Percentiles rank a stretch among this genome's conserved stretches.
phyloP scores from a whole-genome alignment of 306 rosid species.

The Oemleria cerasiformis region DNA sequence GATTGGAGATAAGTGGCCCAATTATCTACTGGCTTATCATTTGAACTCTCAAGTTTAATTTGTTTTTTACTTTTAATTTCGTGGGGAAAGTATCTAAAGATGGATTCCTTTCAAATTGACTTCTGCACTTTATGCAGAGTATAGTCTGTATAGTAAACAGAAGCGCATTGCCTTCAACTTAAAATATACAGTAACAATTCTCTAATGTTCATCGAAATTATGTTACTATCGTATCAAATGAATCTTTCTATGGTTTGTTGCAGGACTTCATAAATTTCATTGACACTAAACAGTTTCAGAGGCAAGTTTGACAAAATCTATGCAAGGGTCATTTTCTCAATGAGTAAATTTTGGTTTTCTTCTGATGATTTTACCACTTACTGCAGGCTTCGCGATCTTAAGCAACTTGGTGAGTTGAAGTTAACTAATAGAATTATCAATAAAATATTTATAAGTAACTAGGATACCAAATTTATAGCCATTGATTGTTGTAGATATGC shows the following conservation, averaged over 20 bases:
- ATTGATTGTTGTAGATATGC: background rate
- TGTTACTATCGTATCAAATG: background rate
- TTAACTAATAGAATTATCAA: background rate
- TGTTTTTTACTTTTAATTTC: too few relatives aligned
- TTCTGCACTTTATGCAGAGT: background rate
- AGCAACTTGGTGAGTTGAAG: slow-evolving; percentile 79
- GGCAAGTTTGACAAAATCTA: slow-evolving; percentile 42
- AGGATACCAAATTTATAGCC: background rate
- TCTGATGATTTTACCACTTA: slow-evolving; percentile 19
- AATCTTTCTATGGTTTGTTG: slow-evolving; percentile 25
- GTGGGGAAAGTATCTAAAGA: background rate
- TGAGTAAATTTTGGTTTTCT: background rate
- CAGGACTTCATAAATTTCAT: slow-evolving; percentile 81
- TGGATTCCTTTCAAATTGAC: background rate
- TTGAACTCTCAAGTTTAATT: background rate
- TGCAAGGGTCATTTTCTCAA: background rate
- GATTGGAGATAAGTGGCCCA: background rate
- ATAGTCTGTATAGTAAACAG: background rate
- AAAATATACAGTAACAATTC: background rate
- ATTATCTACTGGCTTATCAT: background rate
- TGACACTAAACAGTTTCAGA: slow-evolving; percentile 91
- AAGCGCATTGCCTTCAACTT: background rate
- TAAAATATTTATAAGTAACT: background rate
- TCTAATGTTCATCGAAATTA: background rate
- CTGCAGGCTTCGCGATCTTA: slow-evolving; percentile 92